Percentiles rank a stretch among this genome's conserved stretches.
Evolutionary conservation across 2,329 filamentous ascomycete genomes (phyloP).

Genomic region (Escovopsis sp.): DNA sequence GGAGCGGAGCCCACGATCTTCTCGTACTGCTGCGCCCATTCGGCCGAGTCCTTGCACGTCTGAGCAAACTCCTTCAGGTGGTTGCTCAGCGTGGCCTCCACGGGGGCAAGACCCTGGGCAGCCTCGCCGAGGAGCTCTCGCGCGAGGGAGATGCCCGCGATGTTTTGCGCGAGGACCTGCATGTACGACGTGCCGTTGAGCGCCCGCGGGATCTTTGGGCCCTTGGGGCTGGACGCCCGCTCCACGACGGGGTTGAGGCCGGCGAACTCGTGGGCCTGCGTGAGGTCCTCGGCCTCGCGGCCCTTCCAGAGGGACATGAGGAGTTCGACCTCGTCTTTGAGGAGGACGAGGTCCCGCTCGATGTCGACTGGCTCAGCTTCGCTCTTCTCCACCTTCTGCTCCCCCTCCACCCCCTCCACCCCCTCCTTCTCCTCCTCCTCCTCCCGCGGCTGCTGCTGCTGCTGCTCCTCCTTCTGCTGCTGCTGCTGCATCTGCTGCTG

Average conservation of each 20-base stretch:
- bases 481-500: conserved; percentile 5
- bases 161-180: conserved; percentile 16
- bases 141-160: conserved; percentile 30
- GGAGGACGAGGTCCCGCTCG: conserved; percentile 12
- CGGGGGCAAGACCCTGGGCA: conserved; percentile 20
- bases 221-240: conserved; percentile 3
- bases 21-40: conserved; percentile 14
- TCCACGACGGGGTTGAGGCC: conserved; percentile 11
- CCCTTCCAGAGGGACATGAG: conserved; percentile 15
- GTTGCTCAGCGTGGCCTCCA: conserved; percentile 22
- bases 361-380: not conserved
- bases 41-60: conserved; percentile 5
- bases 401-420: no score
- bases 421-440: not conserved
- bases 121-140: conserved; percentile 23
- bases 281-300: conserved; percentile 8
- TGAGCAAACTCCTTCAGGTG: conserved; percentile 21
- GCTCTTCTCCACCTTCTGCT: no score
- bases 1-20: conserved; percentile 15
- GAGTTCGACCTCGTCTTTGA: conserved; percentile 17
- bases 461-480: conserved; percentile 4
- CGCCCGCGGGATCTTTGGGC: conserved; percentile 2
- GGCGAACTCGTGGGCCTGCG: conserved; percentile 11
- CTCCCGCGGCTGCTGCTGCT: no score
- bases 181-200: conserved; percentile 16